Base-by-base conservation (phyloP, 169 alveolate genomes). In the Neospora caninum region DNA sequence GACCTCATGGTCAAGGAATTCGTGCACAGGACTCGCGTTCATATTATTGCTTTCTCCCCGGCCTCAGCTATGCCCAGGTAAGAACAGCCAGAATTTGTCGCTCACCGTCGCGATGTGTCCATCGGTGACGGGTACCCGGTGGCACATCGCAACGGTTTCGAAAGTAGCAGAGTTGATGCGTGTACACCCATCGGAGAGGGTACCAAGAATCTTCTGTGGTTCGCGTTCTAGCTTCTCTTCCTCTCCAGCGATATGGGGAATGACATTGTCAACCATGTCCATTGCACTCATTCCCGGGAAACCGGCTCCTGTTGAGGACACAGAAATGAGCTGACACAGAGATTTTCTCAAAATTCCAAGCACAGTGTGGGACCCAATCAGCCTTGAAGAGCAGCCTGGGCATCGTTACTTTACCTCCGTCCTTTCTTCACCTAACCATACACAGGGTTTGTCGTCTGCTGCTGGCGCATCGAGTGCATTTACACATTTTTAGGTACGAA, bases 181-280 rank as follows among this genome's bases (percentile, higher is more conserved):
- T 6, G 41, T 13, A 7, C 39, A 25, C 0, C 42, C 54, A 7
- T 39, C 36, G 1, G 36, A 25, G 18, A 80, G 80, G 34, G 45
- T n/a, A 20, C 94, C 94, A 9, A 91, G 88, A 20, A 91, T 91
- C 42, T 91, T 91, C 82, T 43, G 78, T 22, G 94, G 94, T 34
- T 91, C 94, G 41, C 80, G 22, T 54, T 70, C 91, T 10, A 91
- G 88, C 42, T 91, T 91, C 58, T 91, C 94, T 80, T 91, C 94
- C 78, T 91, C 94, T 29, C 88, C 94, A 39, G 94, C 80, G 69
- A 92, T 92, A 86, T n/a, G 42, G 54, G 95, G 95, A 7, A 92
- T 45, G 58, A 73, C 91, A 38, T 92, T 92, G 67, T 92, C 95
- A 2, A 82, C 13, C 78, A 92, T 92, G 54, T 92, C 95, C 91